A percentile compares a stretch with the other conserved stretches of the same genome.
Evolutionary conservation across 257 asterid genomes (phyloP).

Genomic region (Solanum neorickii): DNA sequence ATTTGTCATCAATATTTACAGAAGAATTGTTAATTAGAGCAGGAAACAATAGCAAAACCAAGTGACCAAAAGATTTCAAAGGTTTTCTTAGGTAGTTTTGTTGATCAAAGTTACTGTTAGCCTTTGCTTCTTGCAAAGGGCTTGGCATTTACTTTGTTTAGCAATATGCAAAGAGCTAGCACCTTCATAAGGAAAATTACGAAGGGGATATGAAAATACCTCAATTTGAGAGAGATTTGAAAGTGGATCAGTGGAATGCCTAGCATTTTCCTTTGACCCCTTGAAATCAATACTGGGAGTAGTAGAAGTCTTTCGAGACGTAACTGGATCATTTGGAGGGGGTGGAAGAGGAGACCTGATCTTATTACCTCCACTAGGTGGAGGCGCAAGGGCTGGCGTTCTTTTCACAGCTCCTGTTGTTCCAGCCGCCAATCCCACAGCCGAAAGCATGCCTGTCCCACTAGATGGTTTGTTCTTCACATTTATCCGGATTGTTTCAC

Average conservation of each 20-base stretch:
- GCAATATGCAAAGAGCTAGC: neutral
- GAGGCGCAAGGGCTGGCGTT: constrained; percentile 68
- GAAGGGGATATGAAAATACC: constrained; percentile 22
- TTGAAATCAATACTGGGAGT: constrained; percentile 16
- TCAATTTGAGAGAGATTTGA: constrained; percentile 81
- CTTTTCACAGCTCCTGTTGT: constrained; percentile 45
- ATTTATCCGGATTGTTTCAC: constrained; percentile 89
- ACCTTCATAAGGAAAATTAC: neutral
- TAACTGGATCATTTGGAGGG: constrained; percentile 75
- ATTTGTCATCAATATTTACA: neutral
- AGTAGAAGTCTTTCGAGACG: constrained; percentile 32
- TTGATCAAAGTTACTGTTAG: neutral
- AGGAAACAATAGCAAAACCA: neutral
- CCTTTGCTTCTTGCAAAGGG: neutral
- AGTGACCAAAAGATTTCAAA: neutral
- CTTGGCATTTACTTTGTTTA: neutral
- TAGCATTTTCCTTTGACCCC: constrained; percentile 35
- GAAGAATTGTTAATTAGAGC: neutral
- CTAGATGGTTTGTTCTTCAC: constrained; percentile 73
- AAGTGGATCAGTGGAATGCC: constrained; percentile 36
- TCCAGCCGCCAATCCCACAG: constrained; percentile 56
- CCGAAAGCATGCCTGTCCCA: constrained; percentile 89
- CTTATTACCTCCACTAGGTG: constrained; percentile 56
- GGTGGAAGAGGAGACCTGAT: constrained; percentile 90
- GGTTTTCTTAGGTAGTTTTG: neutral